Base-by-base conservation (phyloP, 345 rosid genomes). In the Brassica napus region DNA sequence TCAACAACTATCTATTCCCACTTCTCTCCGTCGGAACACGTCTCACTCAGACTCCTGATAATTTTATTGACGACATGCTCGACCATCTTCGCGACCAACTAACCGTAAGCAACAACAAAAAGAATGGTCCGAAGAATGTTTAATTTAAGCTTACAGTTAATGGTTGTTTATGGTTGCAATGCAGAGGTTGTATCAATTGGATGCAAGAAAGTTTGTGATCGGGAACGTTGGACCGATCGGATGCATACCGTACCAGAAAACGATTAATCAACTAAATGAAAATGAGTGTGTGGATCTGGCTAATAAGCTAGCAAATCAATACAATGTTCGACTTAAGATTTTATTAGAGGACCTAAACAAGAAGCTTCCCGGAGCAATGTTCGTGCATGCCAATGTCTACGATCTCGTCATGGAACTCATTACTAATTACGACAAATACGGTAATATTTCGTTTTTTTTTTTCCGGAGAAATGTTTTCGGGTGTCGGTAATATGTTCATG, bases 161-260 rank as follows among this genome's bases (percentile, higher is more conserved):
- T 58, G 14, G 49, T 4, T n/a, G 21, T 5, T 47, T 47, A 4
- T 42, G 11, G 16, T 42, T 34, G 30, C 8, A 31, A 66, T 76
- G 83, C 87, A 91, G 97, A 89, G 94, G 77, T 81, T 93, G 4
- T 86, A 87, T 76, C 64, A 77, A 9, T 54, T 90, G 81, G 92
- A 90, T 21, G 98, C 92, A 1, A 86, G 92, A 75, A 90, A 90
- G 76, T 85, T 91, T 32, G 63, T 89, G 16, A 85, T 88, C 4
- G 89, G 75, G 18, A 91, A 90, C 44, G 94, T 91, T 0, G 97
- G 97, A 30, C 97, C 98, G 0, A 87, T 93, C 0, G 98, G 97
- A 16, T 93, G 98, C 74, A 89, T 93, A 54, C 98, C 98, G 3
- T 91, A 42, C 69, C 85, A 87, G 68, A 87, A 89, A 77, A 93